Conservation (phyloP, 2,329 filamentous ascomycete species). For the Epichloe amarillans region DNA sequence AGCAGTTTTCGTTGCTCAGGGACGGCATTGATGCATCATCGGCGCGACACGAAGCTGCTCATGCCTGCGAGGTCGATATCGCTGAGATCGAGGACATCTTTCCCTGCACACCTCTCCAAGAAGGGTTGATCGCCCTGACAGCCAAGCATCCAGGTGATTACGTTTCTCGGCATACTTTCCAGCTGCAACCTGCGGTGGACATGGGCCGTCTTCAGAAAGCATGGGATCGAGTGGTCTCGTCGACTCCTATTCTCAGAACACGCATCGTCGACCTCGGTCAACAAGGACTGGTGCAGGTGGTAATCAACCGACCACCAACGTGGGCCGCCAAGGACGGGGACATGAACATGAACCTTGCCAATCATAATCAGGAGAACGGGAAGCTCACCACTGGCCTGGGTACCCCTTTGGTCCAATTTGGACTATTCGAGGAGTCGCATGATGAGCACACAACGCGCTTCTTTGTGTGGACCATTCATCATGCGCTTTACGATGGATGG, state of each 20-base stretch:
- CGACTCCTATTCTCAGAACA: conserved; percentile 8
- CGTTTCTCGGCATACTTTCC: conserved; percentile 7
- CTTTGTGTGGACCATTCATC: conserved; percentile 15
- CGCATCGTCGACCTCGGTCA: conserved; percentile 6
- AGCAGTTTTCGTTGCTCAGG: background rate
- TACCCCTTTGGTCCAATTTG: conserved; percentile 6
- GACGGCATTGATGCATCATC: background rate
- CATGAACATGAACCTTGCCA: background rate
- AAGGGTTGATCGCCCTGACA: conserved; percentile 22
- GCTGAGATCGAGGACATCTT: conserved; percentile 20
- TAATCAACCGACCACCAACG: conserved; percentile 1
- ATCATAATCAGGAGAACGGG: background rate
- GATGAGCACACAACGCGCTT: background rate
- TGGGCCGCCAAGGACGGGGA: conserved; percentile 1
- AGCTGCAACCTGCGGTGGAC: conserved; percentile 7
- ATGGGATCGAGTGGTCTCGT: conserved; percentile 8
- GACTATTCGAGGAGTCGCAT: background rate
- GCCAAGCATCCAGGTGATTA: conserved; percentile 8
- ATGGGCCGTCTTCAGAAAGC: conserved; percentile 3
- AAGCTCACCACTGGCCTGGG: conserved; percentile 8
- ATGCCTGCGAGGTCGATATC: conserved; percentile 1
- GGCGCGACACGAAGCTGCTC: background rate
- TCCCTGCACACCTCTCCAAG: conserved; percentile 31
- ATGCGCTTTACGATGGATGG: conserved; percentile 41
- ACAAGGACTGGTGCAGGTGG: conserved; percentile 9